Base-by-base conservation (phyloP, 106 monocot genomes). In the Alisma plantagoaquatica region DNA sequence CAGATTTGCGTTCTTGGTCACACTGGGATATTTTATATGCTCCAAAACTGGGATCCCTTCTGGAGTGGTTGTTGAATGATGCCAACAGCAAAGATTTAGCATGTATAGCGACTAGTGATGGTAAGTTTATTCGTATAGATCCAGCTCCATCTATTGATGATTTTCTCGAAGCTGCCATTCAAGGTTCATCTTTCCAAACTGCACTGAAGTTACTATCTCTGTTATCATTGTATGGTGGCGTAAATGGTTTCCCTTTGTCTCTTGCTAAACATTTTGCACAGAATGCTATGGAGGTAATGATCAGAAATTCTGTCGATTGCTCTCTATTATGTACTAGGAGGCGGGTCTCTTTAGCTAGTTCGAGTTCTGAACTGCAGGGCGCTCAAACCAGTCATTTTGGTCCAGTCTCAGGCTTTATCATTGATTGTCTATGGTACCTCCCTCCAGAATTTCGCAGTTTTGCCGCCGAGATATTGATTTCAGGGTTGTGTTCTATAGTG, bases 1-100 rank as follows among this genome's bases (percentile, higher is more conserved):
- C 82, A 28, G 98, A 98, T 79, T 53, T 98, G 54, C 43, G 57
- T 1, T 74, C 72, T 42, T 98, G 89, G 84, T 85, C 90, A n/a
- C 89, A 98, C 54, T 98, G 98, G 98, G 85, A 98, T 67, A 7
- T 69, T 63, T 28, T 77, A 43, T 98, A 75, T 70, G 78, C 73
- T 32, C 76, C 82, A 9, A 77, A 81, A 57, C 62, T 98, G 35
- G 98, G 98, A 10, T 64, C 82, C 54, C 71, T 98, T 38, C 30
- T 85, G 26, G 54, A 81, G 5, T 98, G 85, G 90, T 54, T 89
- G 43, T 58, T 85, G 27, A 77, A 65, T 56, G 60, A 67, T 35
- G 54, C 62, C 21, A 47, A 57, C 43, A 11, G n/a, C 33, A 69
- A 64, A 50, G 73, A 90, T 14, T 61, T 98, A 50, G 53, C 44